Conservation (phyloP, 1,139 yeast genomes). For the Debaryomycetaceae sp. region DNA sequence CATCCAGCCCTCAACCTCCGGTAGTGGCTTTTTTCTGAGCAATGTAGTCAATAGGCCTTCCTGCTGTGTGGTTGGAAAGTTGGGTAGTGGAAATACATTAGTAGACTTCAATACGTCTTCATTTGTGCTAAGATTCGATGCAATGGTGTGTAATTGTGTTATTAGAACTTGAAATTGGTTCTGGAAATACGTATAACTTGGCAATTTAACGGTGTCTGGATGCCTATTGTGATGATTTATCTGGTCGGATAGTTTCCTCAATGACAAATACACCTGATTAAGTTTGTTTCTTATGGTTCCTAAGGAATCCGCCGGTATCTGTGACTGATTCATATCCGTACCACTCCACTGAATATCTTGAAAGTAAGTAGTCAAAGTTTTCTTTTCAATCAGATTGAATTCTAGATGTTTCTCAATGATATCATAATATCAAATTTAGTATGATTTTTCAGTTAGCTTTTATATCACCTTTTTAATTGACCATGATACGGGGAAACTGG, state of each 20-base stretch:
- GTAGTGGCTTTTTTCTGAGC: conserved; percentile 79
- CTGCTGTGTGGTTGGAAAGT: conserved; percentile 80
- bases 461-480: neutral
- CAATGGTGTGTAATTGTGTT: conserved; percentile 75
- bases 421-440: neutral
- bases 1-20: conserved; percentile 90
- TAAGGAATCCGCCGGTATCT: conserved; percentile 37
- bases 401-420: neutral
- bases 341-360: neutral
- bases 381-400: neutral
- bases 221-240: conserved; percentile 38
- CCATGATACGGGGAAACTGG: conserved; percentile 43
- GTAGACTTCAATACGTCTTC: conserved; percentile 58
- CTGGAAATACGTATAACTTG: conserved; percentile 50
- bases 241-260: conserved; percentile 43
- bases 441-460: neutral
- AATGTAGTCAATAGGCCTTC: conserved; percentile 80
- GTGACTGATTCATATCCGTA: conserved; percentile 9
- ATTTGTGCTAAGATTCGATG: conserved; percentile 62
- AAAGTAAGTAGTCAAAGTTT: neutral
- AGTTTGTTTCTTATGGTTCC: conserved; percentile 43
- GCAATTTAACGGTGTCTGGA: conserved; percentile 35
- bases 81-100: conserved; percentile 78
- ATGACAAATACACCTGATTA: conserved; percentile 43
- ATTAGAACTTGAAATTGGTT: conserved; percentile 80